phyloP scores from a whole-genome alignment of 2,329 filamentous ascomycete species.

The Pseudocercospora cruenta region DNA sequence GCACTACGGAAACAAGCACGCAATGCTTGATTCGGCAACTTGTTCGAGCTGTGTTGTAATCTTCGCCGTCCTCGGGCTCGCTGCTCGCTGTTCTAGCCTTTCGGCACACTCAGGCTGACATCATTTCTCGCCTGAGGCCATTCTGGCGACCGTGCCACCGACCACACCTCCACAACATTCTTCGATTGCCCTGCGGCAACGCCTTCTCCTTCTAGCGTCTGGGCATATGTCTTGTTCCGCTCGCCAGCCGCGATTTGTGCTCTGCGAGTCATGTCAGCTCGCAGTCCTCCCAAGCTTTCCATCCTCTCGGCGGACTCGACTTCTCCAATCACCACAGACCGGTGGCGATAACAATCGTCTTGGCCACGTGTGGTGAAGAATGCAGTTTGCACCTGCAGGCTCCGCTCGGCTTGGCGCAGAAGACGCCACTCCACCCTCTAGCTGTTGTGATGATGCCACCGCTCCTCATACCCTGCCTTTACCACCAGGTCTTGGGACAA shows the following conservation, averaged over 20 bases:
- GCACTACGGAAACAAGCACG: background rate
- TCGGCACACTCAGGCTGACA: background rate
- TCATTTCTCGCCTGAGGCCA: background rate
- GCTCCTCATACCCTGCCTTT: background rate
- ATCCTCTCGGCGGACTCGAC: background rate
- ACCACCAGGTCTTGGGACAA: background rate
- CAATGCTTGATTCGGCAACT: background rate
- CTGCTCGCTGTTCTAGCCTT: background rate
- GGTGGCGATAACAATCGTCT: slow-evolving; percentile 2
- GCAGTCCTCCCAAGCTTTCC: slow-evolving; percentile 1
- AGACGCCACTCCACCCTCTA: slow-evolving; percentile 7
- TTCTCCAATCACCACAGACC: background rate
- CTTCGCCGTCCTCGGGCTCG: background rate
- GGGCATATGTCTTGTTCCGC: background rate
- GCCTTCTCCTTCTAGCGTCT: slow-evolving; percentile 9
- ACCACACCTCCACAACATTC: background rate
- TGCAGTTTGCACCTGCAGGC: background rate
- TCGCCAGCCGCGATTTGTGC: background rate
- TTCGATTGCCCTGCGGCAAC: background rate
- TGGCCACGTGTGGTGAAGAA: background rate
- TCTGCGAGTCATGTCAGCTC: slow-evolving; percentile 1
- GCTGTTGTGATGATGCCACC: slow-evolving; percentile 1
- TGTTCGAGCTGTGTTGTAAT: background rate
- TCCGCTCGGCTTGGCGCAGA: slow-evolving; percentile 4
- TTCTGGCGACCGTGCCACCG: background rate